phyloP scores from a whole-genome alignment of 1,284 basidiomycete species.

The Leccinum huronense region DNA sequence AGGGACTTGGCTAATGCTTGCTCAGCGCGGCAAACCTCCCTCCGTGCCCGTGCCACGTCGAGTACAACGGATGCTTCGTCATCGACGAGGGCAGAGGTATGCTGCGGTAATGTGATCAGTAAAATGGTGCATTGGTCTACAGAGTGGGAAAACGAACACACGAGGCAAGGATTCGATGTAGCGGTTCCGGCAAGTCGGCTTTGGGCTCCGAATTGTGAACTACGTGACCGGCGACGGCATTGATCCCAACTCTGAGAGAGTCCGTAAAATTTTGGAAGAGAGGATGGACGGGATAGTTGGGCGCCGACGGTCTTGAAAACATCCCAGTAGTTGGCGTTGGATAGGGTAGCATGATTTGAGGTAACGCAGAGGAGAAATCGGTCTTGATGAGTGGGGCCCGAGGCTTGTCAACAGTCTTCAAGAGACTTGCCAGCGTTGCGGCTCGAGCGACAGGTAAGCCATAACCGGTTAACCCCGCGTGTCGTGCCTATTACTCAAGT shows the following conservation, averaged over 20 bases:
- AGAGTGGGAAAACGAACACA: neutral
- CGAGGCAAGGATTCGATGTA: neutral
- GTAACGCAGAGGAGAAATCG: neutral
- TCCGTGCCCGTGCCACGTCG: neutral
- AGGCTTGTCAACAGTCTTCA: neutral
- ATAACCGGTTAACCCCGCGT: neutral
- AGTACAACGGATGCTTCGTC: neutral
- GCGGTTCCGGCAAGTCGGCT: neutral
- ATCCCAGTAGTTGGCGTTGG: neutral
- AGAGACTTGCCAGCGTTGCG: neutral
- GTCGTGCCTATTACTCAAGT: too few relatives aligned
- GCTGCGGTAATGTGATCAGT: neutral
- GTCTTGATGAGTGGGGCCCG: neutral
- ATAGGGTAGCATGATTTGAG: neutral
- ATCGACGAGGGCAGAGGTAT: neutral
- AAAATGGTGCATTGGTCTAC: neutral
- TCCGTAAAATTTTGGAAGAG: neutral
- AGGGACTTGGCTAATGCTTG: neutral
- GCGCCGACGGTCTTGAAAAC: neutral
- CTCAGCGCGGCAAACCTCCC: neutral
- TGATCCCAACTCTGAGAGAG: neutral
- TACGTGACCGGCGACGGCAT: neutral
- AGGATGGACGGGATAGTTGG: neutral
- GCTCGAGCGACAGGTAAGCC: too few relatives aligned
- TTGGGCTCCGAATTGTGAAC: neutral